These are phyloP conservation scores for Cornus suecica DNA, from an alignment of 148 eudicot genomes.

Conservation along the genomic window DNA sequence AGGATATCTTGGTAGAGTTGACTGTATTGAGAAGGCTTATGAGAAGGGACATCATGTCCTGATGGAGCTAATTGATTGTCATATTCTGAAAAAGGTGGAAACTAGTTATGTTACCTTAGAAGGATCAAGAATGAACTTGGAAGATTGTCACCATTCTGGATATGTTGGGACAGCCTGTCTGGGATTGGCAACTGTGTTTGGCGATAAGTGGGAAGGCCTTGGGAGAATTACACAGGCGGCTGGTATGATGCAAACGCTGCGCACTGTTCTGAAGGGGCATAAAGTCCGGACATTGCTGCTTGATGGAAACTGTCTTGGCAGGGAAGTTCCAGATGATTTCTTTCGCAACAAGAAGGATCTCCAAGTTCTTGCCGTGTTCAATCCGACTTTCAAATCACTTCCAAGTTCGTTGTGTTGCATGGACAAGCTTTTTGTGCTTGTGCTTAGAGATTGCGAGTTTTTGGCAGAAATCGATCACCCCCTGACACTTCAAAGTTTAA, in stretches of 20 bases:
- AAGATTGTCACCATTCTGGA: neutral
- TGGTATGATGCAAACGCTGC: constrained; percentile 17
- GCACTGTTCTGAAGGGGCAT: neutral
- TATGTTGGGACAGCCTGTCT: neutral
- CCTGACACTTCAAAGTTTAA: neutral
- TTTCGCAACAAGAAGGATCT: neutral
- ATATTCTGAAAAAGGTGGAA: constrained; percentile 16
- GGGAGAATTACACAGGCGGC: constrained; percentile 11
- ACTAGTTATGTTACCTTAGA: constrained; percentile 9
- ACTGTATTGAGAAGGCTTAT: constrained; percentile 18
- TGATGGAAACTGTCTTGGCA: constrained; percentile 9
- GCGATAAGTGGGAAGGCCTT: constrained; percentile 3
- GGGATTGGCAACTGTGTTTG: constrained; percentile 24
- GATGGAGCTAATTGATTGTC: constrained; percentile 18
- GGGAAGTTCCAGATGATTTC: neutral
- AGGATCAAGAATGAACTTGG: neutral
- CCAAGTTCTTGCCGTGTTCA: constrained; percentile 11
- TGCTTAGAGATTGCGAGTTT: constrained; percentile 22
- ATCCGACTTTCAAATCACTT: constrained; percentile 11
- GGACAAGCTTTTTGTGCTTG: constrained; percentile 6
- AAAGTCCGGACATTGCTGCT: constrained; percentile 11
- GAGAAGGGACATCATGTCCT: constrained; percentile 22
- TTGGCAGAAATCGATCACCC: neutral
- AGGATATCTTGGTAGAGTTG: constrained; percentile 24
- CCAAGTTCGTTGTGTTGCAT: neutral